Evolutionary conservation across 2,329 filamentous ascomycete genomes (phyloP), one percentile per base, ranked within the genome.

Genomic region (Blastomyces silverae): DNA sequence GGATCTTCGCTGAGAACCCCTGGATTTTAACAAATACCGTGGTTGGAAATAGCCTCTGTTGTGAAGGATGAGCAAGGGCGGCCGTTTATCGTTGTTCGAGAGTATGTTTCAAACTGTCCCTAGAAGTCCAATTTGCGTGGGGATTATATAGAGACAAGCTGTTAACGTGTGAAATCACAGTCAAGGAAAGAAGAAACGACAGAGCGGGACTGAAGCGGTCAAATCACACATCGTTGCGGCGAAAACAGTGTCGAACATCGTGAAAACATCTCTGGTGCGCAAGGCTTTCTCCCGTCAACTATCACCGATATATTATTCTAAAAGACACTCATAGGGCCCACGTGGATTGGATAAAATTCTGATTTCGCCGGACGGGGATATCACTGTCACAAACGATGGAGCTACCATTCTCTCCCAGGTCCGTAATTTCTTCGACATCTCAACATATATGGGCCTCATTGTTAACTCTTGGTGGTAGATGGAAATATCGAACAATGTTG

Each of bases 401-500:
- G 95, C 95, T 64, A 99, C 94, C 57, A 99, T 99, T 73, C 83
- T 99, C 71, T 89, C 91, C 73, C 92, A 87, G 78, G 81, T 83
- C 73, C 68, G 75, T 73, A 53, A 42, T 61, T 63, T 58, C 44
- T 39, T 57, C 28, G 46, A 46, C 55, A 31, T 59, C 46, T 62
- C 37, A 63, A 11, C 28, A 20, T 2, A 59, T 59, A 28, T 15
- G 31, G 66, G 44, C 48, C 31, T 34, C 20, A 20, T 56, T 66
- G 52, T 25, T 57, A 15, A 65, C 65, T 37, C 34, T 61, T 55
- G 39, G 20, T 22, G 61, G 62, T 74, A 96, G 85, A 99, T 99
- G 94, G 94, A 99, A 82, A 93, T 99, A 71, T 90, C 91, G 71
- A 97, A 99, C 84, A 93, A 97, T 79, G 92, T 99, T 67, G 94